Base-by-base conservation (phyloP, 2,329 filamentous ascomycete genomes). In the Raffaelea arxii region DNA sequence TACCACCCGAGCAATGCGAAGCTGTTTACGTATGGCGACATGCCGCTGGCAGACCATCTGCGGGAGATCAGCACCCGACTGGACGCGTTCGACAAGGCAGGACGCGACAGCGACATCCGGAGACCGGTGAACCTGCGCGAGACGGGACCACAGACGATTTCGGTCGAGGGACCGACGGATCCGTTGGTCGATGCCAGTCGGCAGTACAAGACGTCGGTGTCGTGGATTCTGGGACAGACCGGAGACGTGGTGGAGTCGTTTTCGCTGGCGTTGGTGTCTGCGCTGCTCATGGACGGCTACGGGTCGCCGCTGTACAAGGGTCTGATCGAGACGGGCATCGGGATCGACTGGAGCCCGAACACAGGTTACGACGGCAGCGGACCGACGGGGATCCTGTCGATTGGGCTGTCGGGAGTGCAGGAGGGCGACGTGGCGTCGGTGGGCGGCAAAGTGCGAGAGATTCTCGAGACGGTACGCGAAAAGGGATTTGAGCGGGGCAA, bases 1-100 rank as follows among this genome's bases (percentile, higher is more conserved):
- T 98, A 98, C 62, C 91, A 98, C 63, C 92, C 92, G 0, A 97
- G 89, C 67, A 98, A 98, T 64, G 85, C 91, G 40, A 97, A 96
- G 66, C 74, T 98, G 38, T 81, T 97, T 58, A 96, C 92, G 0
- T 98, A 98, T 56, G 92, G 92, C 44, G 84, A 96, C 59, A 89
- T 97, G 78, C 85, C 89, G 1, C 68, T 98, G 50, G 72, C 72
- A 3, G 83, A 87, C 46, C 92, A 98, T 60, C 64, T 97, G 44
- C 72, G 78, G 59, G 85, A 92, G 57, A 75, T 97, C 24, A 78
- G 91, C 57, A 74, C 79, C 10, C 82, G 86, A 43, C 70, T 98
- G 49, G 75, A 77, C 53, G 70, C 72, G 0, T 97, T 97, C 58
- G 75, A 84, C 30, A 81, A 74, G 57, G 84, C 85, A 23, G 58